A percentile compares a stretch with the other conserved stretches of the same genome.
These are phyloP conservation scores for Camellia lanceoleosa DNA, from an alignment of 148 eudicot species.

Conservation along the genomic window DNA sequence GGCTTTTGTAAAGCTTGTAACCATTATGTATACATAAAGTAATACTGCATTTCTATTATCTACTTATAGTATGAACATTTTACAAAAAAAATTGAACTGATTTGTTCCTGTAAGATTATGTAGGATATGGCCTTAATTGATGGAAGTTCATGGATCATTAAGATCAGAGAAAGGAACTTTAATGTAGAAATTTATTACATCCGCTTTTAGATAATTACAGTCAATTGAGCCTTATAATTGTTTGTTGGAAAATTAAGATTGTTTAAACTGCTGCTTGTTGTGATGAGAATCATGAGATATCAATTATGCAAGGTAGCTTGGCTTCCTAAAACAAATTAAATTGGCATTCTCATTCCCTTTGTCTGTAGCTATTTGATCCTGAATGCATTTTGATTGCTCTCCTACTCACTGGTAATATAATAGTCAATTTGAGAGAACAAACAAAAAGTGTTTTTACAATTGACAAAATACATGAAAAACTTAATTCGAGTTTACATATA, in stretches of 20 bases:
- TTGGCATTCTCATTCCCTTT: not conserved
- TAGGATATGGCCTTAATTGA: not conserved
- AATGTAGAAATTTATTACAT: not conserved
- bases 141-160: not conserved
- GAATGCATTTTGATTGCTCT: not conserved
- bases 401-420: not conserved
- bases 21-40: not conserved
- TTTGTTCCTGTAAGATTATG: not conserved
- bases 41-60: not conserved
- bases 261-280: not conserved
- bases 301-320: not conserved
- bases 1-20: not conserved
- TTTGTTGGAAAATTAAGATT: not conserved
- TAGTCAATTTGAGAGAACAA: not conserved
- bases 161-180: not conserved
- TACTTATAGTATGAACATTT: not conserved
- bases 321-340: not conserved
- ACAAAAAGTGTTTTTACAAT: not conserved
- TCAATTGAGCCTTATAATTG: not conserved
- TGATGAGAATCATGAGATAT: not conserved
- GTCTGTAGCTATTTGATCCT: conserved; percentile 2
- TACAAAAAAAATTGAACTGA: not conserved
- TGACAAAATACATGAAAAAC: not conserved
- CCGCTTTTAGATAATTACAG: not conserved
- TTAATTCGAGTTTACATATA: not conserved